Evolutionary conservation across 148 eudicot species (phyloP).

Genomic region (Rhododendron molle): DNA sequence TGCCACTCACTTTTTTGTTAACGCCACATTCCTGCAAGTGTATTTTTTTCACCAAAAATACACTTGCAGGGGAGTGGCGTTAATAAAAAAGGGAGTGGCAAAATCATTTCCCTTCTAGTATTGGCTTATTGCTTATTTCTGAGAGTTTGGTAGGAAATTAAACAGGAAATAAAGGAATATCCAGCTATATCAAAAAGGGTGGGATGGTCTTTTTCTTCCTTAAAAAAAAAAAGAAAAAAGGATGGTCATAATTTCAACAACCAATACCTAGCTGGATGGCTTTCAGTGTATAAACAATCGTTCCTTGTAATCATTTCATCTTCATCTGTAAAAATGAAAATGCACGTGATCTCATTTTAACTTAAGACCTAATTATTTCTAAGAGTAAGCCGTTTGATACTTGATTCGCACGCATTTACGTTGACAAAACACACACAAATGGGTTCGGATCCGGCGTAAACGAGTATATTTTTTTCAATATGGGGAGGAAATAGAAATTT

Average conservation of each 20-base stretch:
- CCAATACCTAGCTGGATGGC: not conserved
- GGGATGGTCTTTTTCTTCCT: not conserved
- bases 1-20: too few relatives aligned
- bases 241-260: not conserved
- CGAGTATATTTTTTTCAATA: too few relatives aligned
- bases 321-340: not conserved
- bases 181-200: not conserved
- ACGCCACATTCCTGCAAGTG: too few relatives aligned
- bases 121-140: not conserved
- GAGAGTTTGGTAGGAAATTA: not conserved
- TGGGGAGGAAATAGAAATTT: too few relatives aligned
- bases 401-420: too few relatives aligned
- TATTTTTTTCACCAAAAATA: too few relatives aligned
- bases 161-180: not conserved
- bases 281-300: not conserved
- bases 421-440: too few relatives aligned
- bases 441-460: too few relatives aligned
- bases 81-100: too few relatives aligned
- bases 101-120: too few relatives aligned
- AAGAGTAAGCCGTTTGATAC: not conserved
- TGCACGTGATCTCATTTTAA: not conserved
- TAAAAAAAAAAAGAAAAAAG: too few relatives aligned
- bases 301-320: not conserved
- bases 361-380: not conserved
- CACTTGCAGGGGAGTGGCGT: too few relatives aligned